A percentile compares a stretch with the other conserved stretches of the same genome.
Evolutionary conservation across 805 yeast species (phyloP).

Genomic region (Cyberlindnera suaveolens): DNA sequence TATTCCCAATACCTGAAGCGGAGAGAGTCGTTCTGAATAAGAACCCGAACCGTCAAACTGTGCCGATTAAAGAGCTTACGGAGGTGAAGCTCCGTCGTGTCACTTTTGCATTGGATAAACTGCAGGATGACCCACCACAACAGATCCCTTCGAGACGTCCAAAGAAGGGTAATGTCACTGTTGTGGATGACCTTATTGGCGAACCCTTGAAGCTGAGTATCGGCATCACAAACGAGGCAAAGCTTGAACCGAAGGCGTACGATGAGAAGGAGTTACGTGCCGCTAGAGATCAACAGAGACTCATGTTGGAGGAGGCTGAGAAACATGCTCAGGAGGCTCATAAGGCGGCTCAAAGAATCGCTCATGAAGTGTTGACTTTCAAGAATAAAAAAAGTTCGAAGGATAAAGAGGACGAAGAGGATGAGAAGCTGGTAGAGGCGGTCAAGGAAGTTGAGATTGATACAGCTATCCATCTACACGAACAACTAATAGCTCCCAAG

Average conservation of each 20-base stretch:
- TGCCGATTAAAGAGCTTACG: constrained; percentile 26
- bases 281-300: constrained; percentile 55
- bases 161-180: constrained; percentile 66
- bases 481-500: constrained; percentile 42
- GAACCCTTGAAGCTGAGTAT: constrained; percentile 54
- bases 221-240: constrained; percentile 53
- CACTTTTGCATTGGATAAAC: constrained; percentile 68
- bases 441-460: constrained; percentile 43
- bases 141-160: constrained; percentile 88
- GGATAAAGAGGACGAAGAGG: constrained; percentile 23
- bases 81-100: constrained; percentile 51
- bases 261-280: constrained; percentile 39
- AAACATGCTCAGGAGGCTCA: constrained; percentile 77
- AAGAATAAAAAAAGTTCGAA: constrained; percentile 22
- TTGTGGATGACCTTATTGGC: constrained; percentile 62
- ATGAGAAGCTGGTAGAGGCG: constrained; percentile 14
- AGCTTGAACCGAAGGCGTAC: constrained; percentile 16
- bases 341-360: constrained; percentile 60
- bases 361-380: constrained; percentile 52
- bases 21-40: constrained; percentile 38
- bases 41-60: constrained; percentile 34
- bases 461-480: constrained; percentile 62
- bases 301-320: constrained; percentile 52
- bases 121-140: constrained; percentile 83
- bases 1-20: constrained; percentile 3